Base-by-base conservation (phyloP, 2,329 filamentous ascomycete species). In the Dactylonectria estremocensis region DNA sequence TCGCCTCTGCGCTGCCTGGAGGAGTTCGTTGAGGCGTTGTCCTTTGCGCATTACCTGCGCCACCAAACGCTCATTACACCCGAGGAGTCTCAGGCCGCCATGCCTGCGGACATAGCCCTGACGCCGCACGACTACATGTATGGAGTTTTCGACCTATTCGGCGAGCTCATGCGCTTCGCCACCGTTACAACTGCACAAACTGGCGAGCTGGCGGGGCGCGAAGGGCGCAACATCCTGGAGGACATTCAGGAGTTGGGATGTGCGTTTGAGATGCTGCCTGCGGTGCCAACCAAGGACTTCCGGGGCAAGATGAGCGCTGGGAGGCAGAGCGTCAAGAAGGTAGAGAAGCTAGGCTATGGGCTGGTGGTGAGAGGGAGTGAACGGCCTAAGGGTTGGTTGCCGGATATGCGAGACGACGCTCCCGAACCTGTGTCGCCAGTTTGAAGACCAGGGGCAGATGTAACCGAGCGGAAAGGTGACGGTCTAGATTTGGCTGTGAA, bases 151-250 rank as follows among this genome's bases (percentile, higher is more conserved):
- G 96, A 99, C 80, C 88, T 98, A 73, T 95, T 95, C 1, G 96
- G 96, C 45, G 96, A 99, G 83, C 87, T 98, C 85, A 99, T 99
- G 96, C 89, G 95, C 33, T 98, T 98, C 81, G 95, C 94, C 0
- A 96, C 97, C 57, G 95, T 95, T 6, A 90, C 91, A 28, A 93
- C 97, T 79, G 95, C 95, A 1, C 92, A 95, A 5, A 91, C 85
- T 8, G 92, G 92, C 14, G 83, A 80, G 73, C 80, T 86, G 69
- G 85, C 84, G 4, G 82, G 83, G 49, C 58, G 70, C 22, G 75
- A 76, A 61, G 73, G 72, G 14, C 81, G 89, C 45, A 90, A 90
- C 6, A 92, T 98, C 49, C 84, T 98, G 56, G 86, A 88, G 9
- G 96, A 98, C 81, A 88, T 98, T 79, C 91, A 95, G 76, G 88